Evolutionary conservation across 2,329 filamentous ascomycete genomes (phyloP).

Genomic region (Penicillium palitans): DNA sequence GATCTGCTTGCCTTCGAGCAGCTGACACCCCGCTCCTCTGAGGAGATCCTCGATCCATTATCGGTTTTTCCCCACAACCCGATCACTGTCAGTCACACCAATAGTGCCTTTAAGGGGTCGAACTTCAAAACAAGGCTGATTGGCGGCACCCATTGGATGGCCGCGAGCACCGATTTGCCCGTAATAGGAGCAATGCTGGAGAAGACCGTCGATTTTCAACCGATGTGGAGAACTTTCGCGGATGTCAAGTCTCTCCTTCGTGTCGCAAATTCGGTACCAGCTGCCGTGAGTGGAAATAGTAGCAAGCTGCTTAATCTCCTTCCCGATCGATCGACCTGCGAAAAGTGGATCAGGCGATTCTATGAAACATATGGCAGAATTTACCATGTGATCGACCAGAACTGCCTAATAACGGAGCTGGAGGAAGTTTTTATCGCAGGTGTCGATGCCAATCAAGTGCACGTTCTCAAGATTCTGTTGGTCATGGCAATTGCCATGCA

Average conservation of each 20-base stretch:
- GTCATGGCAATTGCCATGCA: background rate
- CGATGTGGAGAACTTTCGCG: background rate
- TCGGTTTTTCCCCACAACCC: background rate
- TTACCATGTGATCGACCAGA: background rate
- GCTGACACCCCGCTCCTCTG: background rate
- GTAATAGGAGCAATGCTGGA: background rate
- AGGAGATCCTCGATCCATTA: background rate
- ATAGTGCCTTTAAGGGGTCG: background rate
- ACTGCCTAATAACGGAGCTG: background rate
- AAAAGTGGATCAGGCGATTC: background rate
- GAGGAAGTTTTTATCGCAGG: background rate
- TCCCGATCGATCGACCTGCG: background rate
- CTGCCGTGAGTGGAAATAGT: background rate
- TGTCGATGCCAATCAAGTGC: background rate
- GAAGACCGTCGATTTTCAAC: background rate
- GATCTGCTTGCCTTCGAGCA: background rate
- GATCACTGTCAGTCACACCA: background rate
- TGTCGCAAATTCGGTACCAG: background rate
- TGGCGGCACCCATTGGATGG: background rate
- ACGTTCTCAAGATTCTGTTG: background rate
- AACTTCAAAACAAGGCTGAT: background rate
- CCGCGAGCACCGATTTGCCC: background rate
- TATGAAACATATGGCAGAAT: background rate
- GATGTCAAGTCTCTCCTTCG: background rate
- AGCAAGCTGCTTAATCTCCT: background rate